Conservation (phyloP, 768 basidiomycete species). For the Gelatoporia subvermispora region DNA sequence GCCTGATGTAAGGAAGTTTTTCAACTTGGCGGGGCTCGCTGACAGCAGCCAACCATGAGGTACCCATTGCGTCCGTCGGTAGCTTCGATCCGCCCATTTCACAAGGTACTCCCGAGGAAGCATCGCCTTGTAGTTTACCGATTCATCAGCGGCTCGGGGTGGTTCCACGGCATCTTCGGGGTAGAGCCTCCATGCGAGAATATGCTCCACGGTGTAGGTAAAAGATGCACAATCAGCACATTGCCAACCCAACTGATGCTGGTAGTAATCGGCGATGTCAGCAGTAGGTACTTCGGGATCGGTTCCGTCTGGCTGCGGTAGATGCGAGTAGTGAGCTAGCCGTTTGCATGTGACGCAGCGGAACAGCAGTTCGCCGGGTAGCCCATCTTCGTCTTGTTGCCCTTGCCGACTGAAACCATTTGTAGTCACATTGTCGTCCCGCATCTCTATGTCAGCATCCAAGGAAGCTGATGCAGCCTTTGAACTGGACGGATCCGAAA, state of each 20-base stretch:
- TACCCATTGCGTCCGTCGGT: constrained; percentile 80
- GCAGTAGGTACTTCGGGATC: constrained; percentile 21
- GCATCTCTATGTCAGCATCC: constrained; percentile 32
- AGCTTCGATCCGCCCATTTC: constrained; percentile 82
- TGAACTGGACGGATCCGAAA: not conserved
- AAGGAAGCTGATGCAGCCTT: not conserved
- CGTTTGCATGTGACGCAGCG: constrained; percentile 83
- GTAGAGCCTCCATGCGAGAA: constrained; percentile 88
- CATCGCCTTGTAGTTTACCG: constrained; percentile 47
- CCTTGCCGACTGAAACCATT: constrained; percentile 11
- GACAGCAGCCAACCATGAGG: constrained; percentile 87
- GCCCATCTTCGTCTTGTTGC: constrained; percentile 12
- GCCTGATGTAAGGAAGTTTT: constrained; percentile 70
- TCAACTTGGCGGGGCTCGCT: constrained; percentile 60
- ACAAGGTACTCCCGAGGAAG: constrained; percentile 91
- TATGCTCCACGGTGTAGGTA: constrained; percentile 68
- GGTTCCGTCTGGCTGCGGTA: constrained; percentile 42
- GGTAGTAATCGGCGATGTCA: constrained; percentile 57
- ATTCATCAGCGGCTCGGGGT: constrained; percentile 30
- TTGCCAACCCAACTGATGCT: constrained; percentile 49
- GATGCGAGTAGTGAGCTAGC: constrained; percentile 74
- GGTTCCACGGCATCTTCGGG: constrained; percentile 62
- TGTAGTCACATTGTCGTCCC: constrained; percentile 18
- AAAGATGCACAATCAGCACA: constrained; percentile 79
- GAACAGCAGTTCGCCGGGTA: constrained; percentile 54